Conservation (phyloP, 108 stramenopile species). For the Cylindrotheca closterium region DNA sequence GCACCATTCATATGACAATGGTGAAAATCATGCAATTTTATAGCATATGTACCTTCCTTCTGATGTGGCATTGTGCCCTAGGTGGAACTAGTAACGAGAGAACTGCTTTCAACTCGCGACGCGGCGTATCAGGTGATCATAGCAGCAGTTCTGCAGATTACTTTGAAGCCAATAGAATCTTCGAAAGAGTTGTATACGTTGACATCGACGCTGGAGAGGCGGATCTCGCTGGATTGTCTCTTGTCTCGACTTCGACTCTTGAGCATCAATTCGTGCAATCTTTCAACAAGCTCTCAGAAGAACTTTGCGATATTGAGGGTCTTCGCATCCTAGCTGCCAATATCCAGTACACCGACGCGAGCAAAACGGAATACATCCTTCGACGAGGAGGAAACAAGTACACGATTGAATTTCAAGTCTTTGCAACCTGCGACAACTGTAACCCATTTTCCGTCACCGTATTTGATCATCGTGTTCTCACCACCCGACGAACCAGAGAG, state of each 20-base stretch:
- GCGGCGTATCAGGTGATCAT: constrained; percentile 86
- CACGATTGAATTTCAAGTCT: constrained; percentile 14
- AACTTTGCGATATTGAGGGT: constrained; percentile 21
- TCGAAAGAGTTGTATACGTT: constrained; percentile 23
- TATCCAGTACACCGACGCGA: constrained; percentile 10
- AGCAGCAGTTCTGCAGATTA: constrained; percentile 75
- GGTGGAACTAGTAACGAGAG: too few species aligned
- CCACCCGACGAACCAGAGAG: not conserved
- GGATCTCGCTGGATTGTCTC: constrained; percentile 18
- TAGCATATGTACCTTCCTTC: too few species aligned
- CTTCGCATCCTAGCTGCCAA: constrained; percentile 11
- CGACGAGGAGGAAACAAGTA: constrained; percentile 23
- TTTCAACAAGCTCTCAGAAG: constrained; percentile 26
- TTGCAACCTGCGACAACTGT: constrained; percentile 25
- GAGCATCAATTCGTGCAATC: constrained; percentile 24
- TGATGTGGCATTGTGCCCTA: too few species aligned
- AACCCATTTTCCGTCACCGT: constrained; percentile 11
- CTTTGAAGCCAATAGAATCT: not conserved
- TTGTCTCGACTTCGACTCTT: constrained; percentile 12
- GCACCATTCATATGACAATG: too few species aligned
- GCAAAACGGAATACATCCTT: constrained; percentile 6
- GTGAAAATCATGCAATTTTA: too few species aligned
- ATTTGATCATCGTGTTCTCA: constrained; percentile 13
- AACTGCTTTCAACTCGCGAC: too few species aligned
- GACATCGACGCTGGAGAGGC: constrained; percentile 32